Conservation (phyloP, 768 basidiomycete genomes). For the Boletellus ananiceps region DNA sequence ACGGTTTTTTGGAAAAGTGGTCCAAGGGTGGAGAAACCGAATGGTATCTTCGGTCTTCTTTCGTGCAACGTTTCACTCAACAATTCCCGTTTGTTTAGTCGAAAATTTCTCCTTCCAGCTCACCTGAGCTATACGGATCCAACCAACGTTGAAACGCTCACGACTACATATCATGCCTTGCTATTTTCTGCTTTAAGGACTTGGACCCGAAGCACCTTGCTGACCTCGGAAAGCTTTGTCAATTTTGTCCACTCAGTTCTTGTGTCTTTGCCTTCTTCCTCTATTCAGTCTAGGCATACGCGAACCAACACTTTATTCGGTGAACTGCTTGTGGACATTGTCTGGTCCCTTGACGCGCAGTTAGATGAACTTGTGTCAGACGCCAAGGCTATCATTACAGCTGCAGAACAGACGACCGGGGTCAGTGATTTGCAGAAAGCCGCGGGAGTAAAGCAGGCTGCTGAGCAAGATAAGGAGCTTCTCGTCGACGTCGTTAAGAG, state of each 20-base stretch:
- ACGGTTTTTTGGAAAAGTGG: conserved; percentile 51
- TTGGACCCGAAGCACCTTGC: conserved; percentile 45
- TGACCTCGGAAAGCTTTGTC: conserved; percentile 50
- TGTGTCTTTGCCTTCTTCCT: conserved; percentile 61
- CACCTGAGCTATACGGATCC: conserved; percentile 58
- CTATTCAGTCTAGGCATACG: conserved; percentile 34
- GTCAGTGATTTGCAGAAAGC: conserved; percentile 27
- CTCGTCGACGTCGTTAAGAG: conserved; percentile 55
- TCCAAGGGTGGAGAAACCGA: conserved; percentile 53
- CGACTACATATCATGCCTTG: conserved; percentile 66
- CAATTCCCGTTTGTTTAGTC: conserved; percentile 37
- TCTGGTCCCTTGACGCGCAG: conserved; percentile 78
- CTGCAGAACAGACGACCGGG: conserved; percentile 23
- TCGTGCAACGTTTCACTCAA: conserved; percentile 17
- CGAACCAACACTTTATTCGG: conserved; percentile 48
- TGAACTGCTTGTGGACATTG: conserved; percentile 70
- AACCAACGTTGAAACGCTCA: conserved; percentile 50
- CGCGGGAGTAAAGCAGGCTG: conserved; percentile 45
- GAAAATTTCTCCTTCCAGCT: conserved; percentile 52
- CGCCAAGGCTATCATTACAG: conserved; percentile 40
- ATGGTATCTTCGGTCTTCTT: conserved; percentile 43
- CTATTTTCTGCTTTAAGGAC: conserved; percentile 53
- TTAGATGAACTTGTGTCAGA: conserved; percentile 67
- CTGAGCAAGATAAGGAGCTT: conserved; percentile 60
- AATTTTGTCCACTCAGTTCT: conserved; percentile 63